Evolutionary conservation across 176 grass and related monocot species (phyloP), one percentile per base, ranked within the genome.

Genomic region (Zizania latifolia): DNA sequence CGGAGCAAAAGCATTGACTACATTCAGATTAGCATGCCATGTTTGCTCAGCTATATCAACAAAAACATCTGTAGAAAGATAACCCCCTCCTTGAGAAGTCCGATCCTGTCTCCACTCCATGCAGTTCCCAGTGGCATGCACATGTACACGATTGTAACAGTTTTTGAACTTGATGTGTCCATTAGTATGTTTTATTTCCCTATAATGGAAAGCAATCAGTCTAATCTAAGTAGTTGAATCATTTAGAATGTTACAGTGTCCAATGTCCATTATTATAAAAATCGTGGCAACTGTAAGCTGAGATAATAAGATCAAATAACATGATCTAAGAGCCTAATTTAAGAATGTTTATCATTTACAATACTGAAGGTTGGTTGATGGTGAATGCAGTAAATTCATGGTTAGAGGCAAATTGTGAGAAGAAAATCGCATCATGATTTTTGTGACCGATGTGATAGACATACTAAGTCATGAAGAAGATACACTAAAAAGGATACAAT

Each of bases 1-100:
- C 79, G 94, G 94, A 63, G 89, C 89, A 91, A 98, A 98, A 28
- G 84, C 81, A 86, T 98, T 87, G 24, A 58, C 48, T 71, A 90
- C 71, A 78, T 79, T 92, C 76, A 98, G 75, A 88, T 98, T 94
- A 81, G 86, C 94, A 84, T 98, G 94, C 94, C 94, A 98, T 78
- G 90, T 94, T 71, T 98, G 70, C 88, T 98, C 91, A 65, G 75
- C 64, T 81, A 88, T 93, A 76, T 94, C 89, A 83, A 92, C 94
- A 87, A 94, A 98, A 66, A 98, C 94, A 88, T 93, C 94, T 62
- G 89, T 88, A 68, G 83, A 85, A 81, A 98, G 86, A 67, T 87
- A 83, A 71, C 94, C 94, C 45, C 94, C 94, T 81, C 94, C 91
- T 85, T 98, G 89, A 66, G 89, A 92, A 82, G 91, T 90, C 43